Evolutionary conservation across 352 stramenopile species (phyloP), one percentile per base, ranked within the genome.

Genomic region (Phytopythium aichiense): DNA sequence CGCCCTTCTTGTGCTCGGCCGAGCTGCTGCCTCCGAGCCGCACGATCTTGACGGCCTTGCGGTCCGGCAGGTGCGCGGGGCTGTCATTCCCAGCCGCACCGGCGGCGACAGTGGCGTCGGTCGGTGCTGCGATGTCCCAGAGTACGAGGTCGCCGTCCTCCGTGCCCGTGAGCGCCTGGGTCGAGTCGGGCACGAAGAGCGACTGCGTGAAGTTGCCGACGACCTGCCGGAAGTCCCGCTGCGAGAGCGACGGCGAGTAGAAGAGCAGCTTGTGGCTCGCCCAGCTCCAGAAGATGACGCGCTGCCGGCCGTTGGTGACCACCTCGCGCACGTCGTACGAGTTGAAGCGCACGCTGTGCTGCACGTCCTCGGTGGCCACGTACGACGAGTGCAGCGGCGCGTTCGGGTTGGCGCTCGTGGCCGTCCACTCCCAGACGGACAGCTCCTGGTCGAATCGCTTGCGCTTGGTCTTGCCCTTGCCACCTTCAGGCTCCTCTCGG

Each of bases 281-380:
- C 91, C 85, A 97, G 64, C 87, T 92, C 91, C 89, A 97, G 65
- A 97, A 97, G 43, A 92, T 87, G 25, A 98, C 88, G 49, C 84
- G 79, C 66, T 94, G 77, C 13, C 73, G 65, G 22, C 92, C 89
- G 12, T 85, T 98, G 31, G 91, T 95, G 23, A 97, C 79, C n/a
- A 98, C 74, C 60, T 97, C 83, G 38, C 79, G 77, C 37, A 93
- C 75, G 58, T 98, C 87, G 67, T 84, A 86, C 9, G 84, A 90
- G 69, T 98, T 96, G 70, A 98, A 98, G 15, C 81, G 79, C 28
- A 98, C 89, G 46, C 74, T 71, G 50, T 84, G 76, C 56, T 96
- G 87, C 16, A 87, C 64, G 56, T 91, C 82, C 43, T 92, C 78
- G 7, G 84, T 92, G 18, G 81, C 77, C 5, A 97, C 82, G 16